These are phyloP conservation scores for Kregervanrija delftensis DNA, from an alignment of 805 yeast genomes.

Conservation along the genomic window DNA sequence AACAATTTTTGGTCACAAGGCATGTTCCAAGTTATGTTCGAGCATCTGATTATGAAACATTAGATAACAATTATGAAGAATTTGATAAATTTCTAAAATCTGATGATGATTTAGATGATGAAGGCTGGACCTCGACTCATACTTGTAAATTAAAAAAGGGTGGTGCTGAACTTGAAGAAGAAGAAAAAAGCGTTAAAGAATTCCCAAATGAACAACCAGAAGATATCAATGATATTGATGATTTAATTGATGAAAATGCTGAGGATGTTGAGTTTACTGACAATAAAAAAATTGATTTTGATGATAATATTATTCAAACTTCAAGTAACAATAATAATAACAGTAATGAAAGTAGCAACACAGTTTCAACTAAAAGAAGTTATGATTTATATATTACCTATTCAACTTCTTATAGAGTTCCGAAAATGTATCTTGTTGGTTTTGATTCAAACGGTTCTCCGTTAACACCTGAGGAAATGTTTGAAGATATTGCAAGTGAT, in stretches of 20 bases:
- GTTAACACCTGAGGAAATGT: conserved; percentile 81
- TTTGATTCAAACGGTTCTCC: conserved; percentile 81
- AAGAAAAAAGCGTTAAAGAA: conserved; percentile 7
- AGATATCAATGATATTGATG: conserved; percentile 37
- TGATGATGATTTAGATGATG: conserved; percentile 28
- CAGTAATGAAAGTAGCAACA: no score
- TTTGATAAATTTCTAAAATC: conserved; percentile 3
- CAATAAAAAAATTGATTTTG: conserved; percentile 21
- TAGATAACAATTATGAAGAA: conserved; percentile 26
- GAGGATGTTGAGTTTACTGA: conserved; percentile 27
- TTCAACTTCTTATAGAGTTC: conserved; percentile 92
- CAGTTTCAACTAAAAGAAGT: conserved; percentile 44
- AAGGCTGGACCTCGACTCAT: conserved; percentile 51
- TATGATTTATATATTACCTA: conserved; percentile 89
- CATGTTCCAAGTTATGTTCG: conserved; percentile 84
- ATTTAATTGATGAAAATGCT: conserved; percentile 28
- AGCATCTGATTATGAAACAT: conserved; percentile 45
- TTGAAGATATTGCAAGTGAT: conserved; percentile 87
- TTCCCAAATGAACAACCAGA: conserved; percentile 11
- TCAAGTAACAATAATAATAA: no score
- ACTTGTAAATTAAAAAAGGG: conserved; percentile 4
- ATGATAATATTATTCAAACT: conserved; percentile 26
- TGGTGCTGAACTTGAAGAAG: conserved; percentile 1
- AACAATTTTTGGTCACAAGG: conserved; percentile 80
- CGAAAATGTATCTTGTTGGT: conserved; percentile 88